Evolutionary conservation across 331 rosid genomes (phyloP).

Genomic region (Rhamnella rubrinervis): DNA sequence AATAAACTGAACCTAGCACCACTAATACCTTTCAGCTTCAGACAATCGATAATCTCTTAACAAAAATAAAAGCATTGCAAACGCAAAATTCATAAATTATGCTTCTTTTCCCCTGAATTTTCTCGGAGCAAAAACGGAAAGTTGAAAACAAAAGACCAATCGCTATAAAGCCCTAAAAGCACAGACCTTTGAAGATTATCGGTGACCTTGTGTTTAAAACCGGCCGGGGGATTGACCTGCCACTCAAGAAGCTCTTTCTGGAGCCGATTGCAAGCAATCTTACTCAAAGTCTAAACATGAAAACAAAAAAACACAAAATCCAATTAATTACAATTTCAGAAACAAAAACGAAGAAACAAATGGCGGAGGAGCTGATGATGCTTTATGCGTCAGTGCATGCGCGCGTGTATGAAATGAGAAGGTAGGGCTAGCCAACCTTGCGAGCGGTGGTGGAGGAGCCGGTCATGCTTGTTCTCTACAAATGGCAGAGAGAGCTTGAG

Average conservation of each 20-base stretch:
- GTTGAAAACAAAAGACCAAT: not conserved
- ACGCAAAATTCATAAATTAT: not conserved
- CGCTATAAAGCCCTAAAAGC: slow-evolving; percentile 11
- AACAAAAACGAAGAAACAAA: not conserved
- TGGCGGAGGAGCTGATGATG: not conserved
- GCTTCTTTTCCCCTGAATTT: not conserved
- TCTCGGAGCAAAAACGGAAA: not conserved
- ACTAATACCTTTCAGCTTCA: not conserved
- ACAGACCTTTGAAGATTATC: slow-evolving; percentile 90
- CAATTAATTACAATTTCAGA: not conserved
- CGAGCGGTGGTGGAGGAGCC: slow-evolving; percentile 88
- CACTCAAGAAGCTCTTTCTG: slow-evolving; percentile 98
- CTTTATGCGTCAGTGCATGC: not conserved
- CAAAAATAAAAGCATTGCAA: not conserved
- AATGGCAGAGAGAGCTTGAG: slow-evolving; percentile 25
- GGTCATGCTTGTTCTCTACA: slow-evolving; percentile 59
- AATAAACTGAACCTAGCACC: slow-evolving; percentile 2
- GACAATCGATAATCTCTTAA: not conserved
- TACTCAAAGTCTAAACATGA: slow-evolving; percentile 69
- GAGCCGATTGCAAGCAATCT: slow-evolving; percentile 98
- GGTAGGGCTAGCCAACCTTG: slow-evolving; percentile 58
- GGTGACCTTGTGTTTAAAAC: slow-evolving; percentile 95
- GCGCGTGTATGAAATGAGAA: not conserved
- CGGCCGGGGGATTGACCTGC: slow-evolving; percentile 95
- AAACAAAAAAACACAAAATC: slow-evolving; percentile 2